phyloP scores from a whole-genome alignment of 345 rosid species.

The Physaria fendleri region DNA sequence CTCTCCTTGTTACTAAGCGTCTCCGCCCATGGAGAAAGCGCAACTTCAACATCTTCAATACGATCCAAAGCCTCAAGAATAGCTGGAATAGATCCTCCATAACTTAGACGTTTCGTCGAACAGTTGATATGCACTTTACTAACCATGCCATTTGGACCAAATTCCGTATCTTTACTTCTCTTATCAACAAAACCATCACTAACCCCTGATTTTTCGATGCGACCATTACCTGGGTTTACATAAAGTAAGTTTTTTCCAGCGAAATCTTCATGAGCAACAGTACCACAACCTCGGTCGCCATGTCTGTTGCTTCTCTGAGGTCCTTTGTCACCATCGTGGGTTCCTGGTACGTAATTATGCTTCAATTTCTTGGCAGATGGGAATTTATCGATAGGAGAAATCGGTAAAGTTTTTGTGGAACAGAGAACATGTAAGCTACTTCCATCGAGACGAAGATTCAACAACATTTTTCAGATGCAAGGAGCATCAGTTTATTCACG shows the following conservation, averaged over 20 bases:
- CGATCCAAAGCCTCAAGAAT: slow-evolving; percentile 62
- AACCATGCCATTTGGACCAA: neutral
- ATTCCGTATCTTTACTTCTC: slow-evolving; percentile 1
- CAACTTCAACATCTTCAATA: slow-evolving; percentile 54
- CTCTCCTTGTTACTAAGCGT: slow-evolving; percentile 67
- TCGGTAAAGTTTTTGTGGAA: slow-evolving; percentile 40
- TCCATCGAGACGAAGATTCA: slow-evolving; percentile 48
- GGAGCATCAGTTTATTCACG: slow-evolving; percentile 6
- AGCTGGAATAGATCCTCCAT: slow-evolving; percentile 67
- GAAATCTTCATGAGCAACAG: slow-evolving; percentile 23
- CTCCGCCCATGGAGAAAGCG: slow-evolving; percentile 76
- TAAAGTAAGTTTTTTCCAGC: slow-evolving; percentile 24
- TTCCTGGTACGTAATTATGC: slow-evolving; percentile 30
- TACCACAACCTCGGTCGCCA: slow-evolving; percentile 21
- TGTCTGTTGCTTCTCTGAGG: slow-evolving; percentile 17
- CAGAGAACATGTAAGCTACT: slow-evolving; percentile 40
- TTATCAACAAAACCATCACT: slow-evolving; percentile 19
- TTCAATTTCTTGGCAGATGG: slow-evolving; percentile 29
- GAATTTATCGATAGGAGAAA: slow-evolving; percentile 34
- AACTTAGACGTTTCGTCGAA: slow-evolving; percentile 69
- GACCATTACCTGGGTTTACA: slow-evolving; percentile 32
- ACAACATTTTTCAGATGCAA: slow-evolving; percentile 38
- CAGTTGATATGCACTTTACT: slow-evolving; percentile 49
- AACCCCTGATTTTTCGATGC: neutral
- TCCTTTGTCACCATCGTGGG: slow-evolving; percentile 24